phyloP scores from a whole-genome alignment of 2,329 filamentous ascomycete genomes.

The Penicillium sp. region DNA sequence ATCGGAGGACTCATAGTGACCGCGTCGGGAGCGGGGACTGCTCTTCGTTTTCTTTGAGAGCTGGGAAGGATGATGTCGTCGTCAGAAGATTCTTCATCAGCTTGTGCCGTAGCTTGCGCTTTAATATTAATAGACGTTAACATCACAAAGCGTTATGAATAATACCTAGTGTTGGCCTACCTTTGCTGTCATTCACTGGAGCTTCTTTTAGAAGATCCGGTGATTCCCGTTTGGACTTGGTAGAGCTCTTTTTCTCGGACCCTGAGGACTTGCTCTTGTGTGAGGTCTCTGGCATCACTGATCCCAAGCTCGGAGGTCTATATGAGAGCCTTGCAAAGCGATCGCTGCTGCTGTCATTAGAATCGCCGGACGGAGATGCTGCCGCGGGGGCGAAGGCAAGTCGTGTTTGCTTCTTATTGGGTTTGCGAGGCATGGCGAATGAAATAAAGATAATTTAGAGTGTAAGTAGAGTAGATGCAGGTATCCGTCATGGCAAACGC shows the following conservation, averaged over 20 bases:
- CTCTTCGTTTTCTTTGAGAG: constrained; percentile 8
- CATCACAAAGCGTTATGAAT: neutral
- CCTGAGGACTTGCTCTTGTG: constrained; percentile 1
- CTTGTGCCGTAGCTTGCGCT: neutral
- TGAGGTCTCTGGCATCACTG: constrained; percentile 7
- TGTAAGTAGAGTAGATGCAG: neutral
- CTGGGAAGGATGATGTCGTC: constrained; percentile 11
- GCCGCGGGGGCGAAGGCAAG: constrained; percentile 40
- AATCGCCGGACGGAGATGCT: constrained; percentile 19
- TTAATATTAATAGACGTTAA: constrained; percentile 3
- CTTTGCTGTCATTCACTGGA: neutral
- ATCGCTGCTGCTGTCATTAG: constrained; percentile 21
- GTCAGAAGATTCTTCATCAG: constrained; percentile 8
- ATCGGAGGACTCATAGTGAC: neutral
- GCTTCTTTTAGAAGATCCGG: neutral
- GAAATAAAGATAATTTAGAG: neutral
- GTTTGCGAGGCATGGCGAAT: constrained; percentile 30
- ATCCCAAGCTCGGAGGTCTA: constrained; percentile 25
- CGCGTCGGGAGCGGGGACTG: neutral
- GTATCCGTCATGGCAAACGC: neutral
- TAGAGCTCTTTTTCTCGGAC: neutral
- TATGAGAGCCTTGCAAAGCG: constrained; percentile 35
- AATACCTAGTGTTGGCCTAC: neutral
- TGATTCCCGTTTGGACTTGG: neutral
- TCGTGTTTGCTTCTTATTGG: constrained; percentile 40